Percentiles rank a stretch among this genome's conserved stretches.
phyloP scores from a whole-genome alignment of 1,139 yeast genomes.

The Pichia sp. region DNA sequence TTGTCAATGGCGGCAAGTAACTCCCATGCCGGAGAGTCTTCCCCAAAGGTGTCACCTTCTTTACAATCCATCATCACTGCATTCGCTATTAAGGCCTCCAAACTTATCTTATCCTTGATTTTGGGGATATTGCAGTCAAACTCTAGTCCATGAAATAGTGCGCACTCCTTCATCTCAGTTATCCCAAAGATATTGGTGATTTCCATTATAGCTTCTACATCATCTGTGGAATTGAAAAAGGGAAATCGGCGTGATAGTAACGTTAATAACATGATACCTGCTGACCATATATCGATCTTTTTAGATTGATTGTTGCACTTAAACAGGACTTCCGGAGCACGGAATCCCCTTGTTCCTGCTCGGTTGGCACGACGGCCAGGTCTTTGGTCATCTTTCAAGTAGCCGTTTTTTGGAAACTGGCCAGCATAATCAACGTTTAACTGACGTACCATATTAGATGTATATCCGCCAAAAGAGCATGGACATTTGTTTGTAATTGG shows the following conservation, averaged over 20 bases:
- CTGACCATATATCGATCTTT: conserved; percentile 87
- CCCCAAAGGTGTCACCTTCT: conserved; percentile 34
- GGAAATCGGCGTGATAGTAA: conserved; percentile 74
- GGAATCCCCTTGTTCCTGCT: conserved; percentile 95
- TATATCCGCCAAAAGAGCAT: conserved; percentile 30
- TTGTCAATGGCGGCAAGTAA: conserved; percentile 28
- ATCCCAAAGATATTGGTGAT: conserved; percentile 79
- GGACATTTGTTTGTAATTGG: conserved; percentile 25
- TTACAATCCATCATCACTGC: conserved; percentile 32
- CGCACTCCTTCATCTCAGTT: conserved; percentile 68
- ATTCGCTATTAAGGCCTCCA: conserved; percentile 38
- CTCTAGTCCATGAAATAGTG: conserved; percentile 83
- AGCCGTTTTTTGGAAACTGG: conserved; percentile 49
- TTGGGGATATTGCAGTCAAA: conserved; percentile 62
- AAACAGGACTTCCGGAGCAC: conserved; percentile 91
- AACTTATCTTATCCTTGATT: conserved; percentile 32
- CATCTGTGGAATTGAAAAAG: conserved; percentile 85
- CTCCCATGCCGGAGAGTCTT: conserved; percentile 36
- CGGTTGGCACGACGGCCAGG: conserved; percentile 92
- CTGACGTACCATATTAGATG: conserved; percentile 17
- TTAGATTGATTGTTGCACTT: conserved; percentile 83
- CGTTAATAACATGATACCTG: conserved; percentile 79
- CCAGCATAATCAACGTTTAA: conserved; percentile 10
- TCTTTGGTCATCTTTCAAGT: conserved; percentile 75
- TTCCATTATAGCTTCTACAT: conserved; percentile 85